phyloP scores from a whole-genome alignment of 108 stramenopile genomes.

The Skeletonema marinoi region DNA sequence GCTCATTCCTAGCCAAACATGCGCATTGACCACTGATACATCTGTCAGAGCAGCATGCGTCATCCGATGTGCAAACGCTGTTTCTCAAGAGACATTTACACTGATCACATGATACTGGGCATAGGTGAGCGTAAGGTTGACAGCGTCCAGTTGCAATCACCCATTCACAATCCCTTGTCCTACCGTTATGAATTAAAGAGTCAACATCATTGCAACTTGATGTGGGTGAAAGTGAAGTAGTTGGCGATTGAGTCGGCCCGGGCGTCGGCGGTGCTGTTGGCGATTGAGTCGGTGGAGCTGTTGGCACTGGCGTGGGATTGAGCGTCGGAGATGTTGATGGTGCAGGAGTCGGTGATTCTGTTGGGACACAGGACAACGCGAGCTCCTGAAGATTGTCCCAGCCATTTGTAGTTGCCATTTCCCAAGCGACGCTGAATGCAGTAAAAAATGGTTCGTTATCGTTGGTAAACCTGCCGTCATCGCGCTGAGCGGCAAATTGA shows the following conservation, averaged over 20 bases:
- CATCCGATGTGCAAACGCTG: neutral
- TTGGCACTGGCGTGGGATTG: neutral
- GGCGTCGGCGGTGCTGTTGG: neutral
- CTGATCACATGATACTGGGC: constrained; percentile 14
- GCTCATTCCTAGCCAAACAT: neutral
- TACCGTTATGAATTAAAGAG: constrained; percentile 3
- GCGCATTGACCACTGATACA: constrained; percentile 1
- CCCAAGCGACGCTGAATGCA: constrained; percentile 26
- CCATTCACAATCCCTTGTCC: constrained; percentile 8
- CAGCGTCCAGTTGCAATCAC: constrained; percentile 8
- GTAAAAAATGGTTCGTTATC: constrained; percentile 26
- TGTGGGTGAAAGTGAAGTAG: neutral
- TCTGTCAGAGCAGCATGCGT: constrained; percentile 6
- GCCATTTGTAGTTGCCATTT: constrained; percentile 25
- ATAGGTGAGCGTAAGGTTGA: constrained; percentile 12
- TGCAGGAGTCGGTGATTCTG: neutral
- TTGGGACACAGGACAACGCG: neutral
- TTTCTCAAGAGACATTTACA: constrained; percentile 17
- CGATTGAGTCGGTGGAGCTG: neutral
- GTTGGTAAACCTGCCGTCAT: neutral
- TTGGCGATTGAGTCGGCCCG: neutral
- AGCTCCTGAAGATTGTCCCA: constrained; percentile 7
- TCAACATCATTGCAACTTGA: constrained; percentile 3
- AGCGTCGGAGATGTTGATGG: no score
- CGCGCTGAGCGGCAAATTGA: neutral